Evolutionary conservation across 495 filamentous ascomycete genomes (phyloP).

Genomic region (Aspergillus coremiiformis): DNA sequence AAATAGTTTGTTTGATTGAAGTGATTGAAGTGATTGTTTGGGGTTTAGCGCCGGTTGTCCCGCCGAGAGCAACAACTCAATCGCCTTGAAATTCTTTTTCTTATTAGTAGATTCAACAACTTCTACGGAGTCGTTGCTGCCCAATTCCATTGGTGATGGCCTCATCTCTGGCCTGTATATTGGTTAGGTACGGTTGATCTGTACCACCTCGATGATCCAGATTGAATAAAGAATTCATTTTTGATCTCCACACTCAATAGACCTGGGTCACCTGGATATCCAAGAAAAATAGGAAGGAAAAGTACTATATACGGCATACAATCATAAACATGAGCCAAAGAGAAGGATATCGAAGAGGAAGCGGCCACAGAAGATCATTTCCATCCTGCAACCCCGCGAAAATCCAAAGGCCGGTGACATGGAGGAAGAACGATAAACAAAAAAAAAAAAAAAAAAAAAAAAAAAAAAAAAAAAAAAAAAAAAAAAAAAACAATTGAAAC

Average conservation of each 20-base stretch:
- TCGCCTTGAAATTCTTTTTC: too few species aligned
- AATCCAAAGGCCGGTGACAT: background rate
- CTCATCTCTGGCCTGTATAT: constrained; percentile 10
- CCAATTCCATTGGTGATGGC: constrained; percentile 13
- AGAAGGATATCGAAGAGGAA: background rate
- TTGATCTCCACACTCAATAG: background rate
- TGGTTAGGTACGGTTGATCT: too few species aligned
- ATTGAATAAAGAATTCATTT: too few species aligned
- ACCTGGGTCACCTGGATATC: background rate
- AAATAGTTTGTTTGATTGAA: background rate
- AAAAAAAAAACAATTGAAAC: too few species aligned
- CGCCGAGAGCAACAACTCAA: constrained; percentile 11
- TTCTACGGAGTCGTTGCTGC: constrained; percentile 11
- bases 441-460: too few species aligned
- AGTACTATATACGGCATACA: background rate
- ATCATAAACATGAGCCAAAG: background rate
- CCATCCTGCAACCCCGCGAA: background rate
- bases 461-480: too few species aligned
- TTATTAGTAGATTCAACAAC: too few species aligned
- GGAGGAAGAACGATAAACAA: background rate
- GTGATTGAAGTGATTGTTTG: background rate
- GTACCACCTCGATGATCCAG: too few species aligned
- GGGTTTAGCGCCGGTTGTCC: constrained; percentile 2
- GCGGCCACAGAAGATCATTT: background rate
- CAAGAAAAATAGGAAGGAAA: background rate